Evolutionary conservation across 257 asterid genomes (phyloP).

Genomic region (Plantago major): DNA sequence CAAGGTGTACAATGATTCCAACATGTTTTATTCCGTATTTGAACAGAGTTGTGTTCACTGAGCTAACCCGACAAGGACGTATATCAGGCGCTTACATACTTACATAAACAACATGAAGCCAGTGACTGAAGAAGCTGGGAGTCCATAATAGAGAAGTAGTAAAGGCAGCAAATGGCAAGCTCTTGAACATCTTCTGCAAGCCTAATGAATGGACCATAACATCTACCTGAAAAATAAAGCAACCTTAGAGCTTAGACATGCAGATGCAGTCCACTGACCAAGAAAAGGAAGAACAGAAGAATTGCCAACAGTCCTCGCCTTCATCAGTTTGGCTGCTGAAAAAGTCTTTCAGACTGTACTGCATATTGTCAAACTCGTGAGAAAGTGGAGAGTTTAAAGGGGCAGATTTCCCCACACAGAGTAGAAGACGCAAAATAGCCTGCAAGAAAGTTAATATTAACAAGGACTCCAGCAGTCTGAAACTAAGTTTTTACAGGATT

Average conservation of each 20-base stretch:
- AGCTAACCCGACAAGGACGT: too few relatives aligned
- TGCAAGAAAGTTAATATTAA: slow-evolving; percentile 33
- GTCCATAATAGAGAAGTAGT: slow-evolving; percentile 64
- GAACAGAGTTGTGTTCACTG: too few relatives aligned
- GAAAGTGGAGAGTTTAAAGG: slow-evolving; percentile 37
- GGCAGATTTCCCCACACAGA: slow-evolving; percentile 58
- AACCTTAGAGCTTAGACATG: too few relatives aligned
- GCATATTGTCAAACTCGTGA: slow-evolving; percentile 58
- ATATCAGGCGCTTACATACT: slow-evolving; percentile 24
- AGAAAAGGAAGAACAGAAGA: slow-evolving; percentile 16
- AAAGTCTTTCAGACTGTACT: slow-evolving; percentile 40
- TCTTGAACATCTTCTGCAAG: slow-evolving; percentile 73
- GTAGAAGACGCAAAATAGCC: slow-evolving; percentile 73
- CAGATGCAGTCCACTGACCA: neutral
- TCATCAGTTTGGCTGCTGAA: slow-evolving; percentile 43
- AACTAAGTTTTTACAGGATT: slow-evolving; percentile 3
- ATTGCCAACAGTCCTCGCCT: slow-evolving; percentile 29
- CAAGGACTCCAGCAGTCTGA: neutral
- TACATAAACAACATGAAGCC: slow-evolving; percentile 79
- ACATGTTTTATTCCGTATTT: too few relatives aligned
- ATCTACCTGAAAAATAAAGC: slow-evolving; percentile 28
- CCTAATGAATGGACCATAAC: slow-evolving; percentile 77
- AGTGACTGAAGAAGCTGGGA: slow-evolving; percentile 64
- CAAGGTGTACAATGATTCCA: too few relatives aligned
- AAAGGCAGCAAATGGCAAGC: slow-evolving; percentile 73